These are phyloP conservation scores for Nakazawaea anatomiae DNA, from an alignment of 805 yeast genomes.

Conservation along the genomic window DNA sequence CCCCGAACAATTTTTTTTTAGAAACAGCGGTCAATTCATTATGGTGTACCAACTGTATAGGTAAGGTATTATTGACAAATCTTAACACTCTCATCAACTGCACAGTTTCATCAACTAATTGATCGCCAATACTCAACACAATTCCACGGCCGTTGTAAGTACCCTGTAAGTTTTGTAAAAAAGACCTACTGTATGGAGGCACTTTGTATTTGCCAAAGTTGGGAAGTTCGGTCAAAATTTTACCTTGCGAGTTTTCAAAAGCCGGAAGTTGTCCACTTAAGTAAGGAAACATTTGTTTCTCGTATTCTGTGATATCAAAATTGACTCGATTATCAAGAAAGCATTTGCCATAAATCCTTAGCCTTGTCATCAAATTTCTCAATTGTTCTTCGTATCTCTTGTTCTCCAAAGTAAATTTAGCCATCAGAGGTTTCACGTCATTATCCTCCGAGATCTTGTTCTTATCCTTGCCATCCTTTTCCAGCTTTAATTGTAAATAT, in stretches of 20 bases:
- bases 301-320: not conserved
- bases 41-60: constrained; percentile 40
- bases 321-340: constrained; percentile 6
- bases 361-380: not conserved
- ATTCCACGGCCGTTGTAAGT: constrained; percentile 43
- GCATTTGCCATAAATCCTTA: constrained; percentile 8
- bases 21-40: constrained; percentile 31
- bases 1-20: constrained; percentile 26
- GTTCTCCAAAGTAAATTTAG: constrained; percentile 1
- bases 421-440: constrained; percentile 9
- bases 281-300: constrained; percentile 33
- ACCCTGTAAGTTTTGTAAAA: constrained; percentile 23
- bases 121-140: constrained; percentile 45
- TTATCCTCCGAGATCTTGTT: not conserved
- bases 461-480: constrained; percentile 1
- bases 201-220: not conserved
- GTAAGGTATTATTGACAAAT: constrained; percentile 41
- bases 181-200: constrained; percentile 5
- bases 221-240: not conserved
- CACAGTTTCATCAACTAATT: constrained; percentile 37
- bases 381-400: not conserved
- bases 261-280: constrained; percentile 31
- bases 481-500: not conserved
- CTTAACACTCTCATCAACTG: constrained; percentile 44
- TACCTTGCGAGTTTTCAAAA: constrained; percentile 27